These are phyloP conservation scores for Sequoia sempervirens DNA, from an alignment of 75 land plant species.

Conservation along the genomic window DNA sequence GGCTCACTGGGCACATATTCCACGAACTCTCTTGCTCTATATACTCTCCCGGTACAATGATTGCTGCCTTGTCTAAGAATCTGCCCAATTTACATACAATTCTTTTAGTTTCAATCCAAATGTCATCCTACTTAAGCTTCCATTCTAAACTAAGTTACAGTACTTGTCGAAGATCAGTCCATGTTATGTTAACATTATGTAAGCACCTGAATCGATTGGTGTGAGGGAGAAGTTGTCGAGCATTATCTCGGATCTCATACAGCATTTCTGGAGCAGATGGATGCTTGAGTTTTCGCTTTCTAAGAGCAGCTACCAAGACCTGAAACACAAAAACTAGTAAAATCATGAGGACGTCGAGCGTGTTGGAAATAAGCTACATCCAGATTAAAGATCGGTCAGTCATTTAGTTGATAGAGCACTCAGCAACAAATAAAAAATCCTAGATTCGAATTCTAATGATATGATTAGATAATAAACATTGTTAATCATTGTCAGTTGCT, in stretches of 20 bases:
- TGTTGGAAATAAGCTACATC: too few species aligned
- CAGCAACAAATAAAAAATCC: too few species aligned
- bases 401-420: too few species aligned
- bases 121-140: neutral
- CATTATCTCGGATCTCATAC: conserved; percentile 25
- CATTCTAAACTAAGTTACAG: neutral
- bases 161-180: neutral
- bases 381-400: too few species aligned
- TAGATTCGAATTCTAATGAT: too few species aligned
- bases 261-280: conserved; percentile 36
- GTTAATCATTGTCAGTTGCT: too few species aligned
- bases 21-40: conserved; percentile 20
- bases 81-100: conserved; percentile 8
- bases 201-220: conserved; percentile 56
- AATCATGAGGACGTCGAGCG: too few species aligned
- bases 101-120: neutral
- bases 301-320: conserved; percentile 68
- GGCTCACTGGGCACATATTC: conserved; percentile 32
- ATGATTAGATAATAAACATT: too few species aligned
- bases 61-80: conserved; percentile 52
- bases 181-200: neutral
- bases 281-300: conserved; percentile 47
- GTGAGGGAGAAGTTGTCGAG: conserved; percentile 23
- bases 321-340: conserved; percentile 9
- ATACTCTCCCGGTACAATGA: conserved; percentile 5